Conservation (phyloP, 2,329 filamentous ascomycete species). For the Aspergillus arachidicola region DNA sequence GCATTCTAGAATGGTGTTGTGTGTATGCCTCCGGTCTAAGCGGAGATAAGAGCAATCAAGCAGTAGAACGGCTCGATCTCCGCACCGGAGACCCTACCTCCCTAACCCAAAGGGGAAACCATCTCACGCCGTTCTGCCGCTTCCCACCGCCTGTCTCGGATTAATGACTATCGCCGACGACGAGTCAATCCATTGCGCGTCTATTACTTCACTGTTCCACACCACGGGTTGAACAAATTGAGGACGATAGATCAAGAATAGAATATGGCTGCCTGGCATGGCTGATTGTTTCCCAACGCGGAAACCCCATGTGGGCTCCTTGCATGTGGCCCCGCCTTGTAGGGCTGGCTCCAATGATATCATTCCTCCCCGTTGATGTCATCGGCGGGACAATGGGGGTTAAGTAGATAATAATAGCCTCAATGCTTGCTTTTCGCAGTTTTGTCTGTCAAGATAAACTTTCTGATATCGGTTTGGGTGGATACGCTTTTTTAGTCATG, state of each 20-base stretch:
- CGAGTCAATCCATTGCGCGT: not conserved
- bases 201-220: not conserved
- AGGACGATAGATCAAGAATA: not conserved
- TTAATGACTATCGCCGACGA: not conserved
- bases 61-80: not conserved
- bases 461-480: not conserved
- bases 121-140: not conserved
- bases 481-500: not conserved
- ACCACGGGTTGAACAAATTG: not conserved
- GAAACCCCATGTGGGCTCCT: not conserved
- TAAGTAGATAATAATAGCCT: not conserved
- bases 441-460: not conserved
- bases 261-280: not conserved
- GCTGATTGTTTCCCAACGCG: not conserved
- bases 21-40: too few relatives aligned
- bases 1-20: too few relatives aligned
- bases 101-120: not conserved
- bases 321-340: not conserved
- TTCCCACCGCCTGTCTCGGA: not conserved
- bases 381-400: not conserved
- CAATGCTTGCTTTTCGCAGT: not conserved
- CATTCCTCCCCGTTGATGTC: slow-evolving; percentile 12
- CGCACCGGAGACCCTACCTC: not conserved
- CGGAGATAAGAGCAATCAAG: too few relatives aligned
- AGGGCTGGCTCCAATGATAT: slow-evolving; percentile 12